These are phyloP conservation scores for Tolypocladium paradoxum DNA, from an alignment of 2,329 filamentous ascomycete genomes.

Conservation along the genomic window DNA sequence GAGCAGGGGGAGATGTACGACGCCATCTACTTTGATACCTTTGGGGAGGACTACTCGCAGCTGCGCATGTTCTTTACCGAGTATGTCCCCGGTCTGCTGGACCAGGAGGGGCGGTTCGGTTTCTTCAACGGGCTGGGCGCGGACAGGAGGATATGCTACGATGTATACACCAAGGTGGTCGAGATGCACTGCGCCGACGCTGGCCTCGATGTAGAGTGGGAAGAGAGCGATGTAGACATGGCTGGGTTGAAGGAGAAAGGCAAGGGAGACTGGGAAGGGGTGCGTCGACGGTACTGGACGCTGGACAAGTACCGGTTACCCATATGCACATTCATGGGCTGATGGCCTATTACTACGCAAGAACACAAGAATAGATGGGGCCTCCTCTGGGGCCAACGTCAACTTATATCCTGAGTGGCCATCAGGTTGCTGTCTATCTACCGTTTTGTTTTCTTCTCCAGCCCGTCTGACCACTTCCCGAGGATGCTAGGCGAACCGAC, in stretches of 20 bases:
- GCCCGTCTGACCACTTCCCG: conserved; percentile 1
- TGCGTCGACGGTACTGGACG: conserved; percentile 83
- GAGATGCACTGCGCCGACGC: conserved; percentile 87
- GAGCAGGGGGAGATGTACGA: conserved; percentile 63
- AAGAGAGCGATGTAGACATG: conserved; percentile 63
- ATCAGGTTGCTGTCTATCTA: conserved; percentile 8
- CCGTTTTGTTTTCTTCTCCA: conserved; percentile 12
- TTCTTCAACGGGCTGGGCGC: conserved; percentile 90
- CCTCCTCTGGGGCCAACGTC: neutral
- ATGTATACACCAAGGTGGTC: conserved; percentile 86
- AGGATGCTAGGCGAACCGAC: neutral
- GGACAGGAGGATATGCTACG: conserved; percentile 86
- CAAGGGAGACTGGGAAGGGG: conserved; percentile 75
- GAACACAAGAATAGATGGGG: neutral
- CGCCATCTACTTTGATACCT: conserved; percentile 95
- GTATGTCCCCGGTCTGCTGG: conserved; percentile 69
- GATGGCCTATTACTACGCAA: conserved; percentile 8
- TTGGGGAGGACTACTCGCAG: conserved; percentile 85
- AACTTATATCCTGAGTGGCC: neutral
- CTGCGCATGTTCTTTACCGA: conserved; percentile 83
- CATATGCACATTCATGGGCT: conserved; percentile 63
- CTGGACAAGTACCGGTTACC: conserved; percentile 68
- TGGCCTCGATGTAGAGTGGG: conserved; percentile 83
- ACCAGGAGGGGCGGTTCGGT: conserved; percentile 63
- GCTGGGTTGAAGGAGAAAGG: conserved; percentile 52